Conservation (phyloP, 73 alveolate genomes). For the Uronychia setigera region DNA sequence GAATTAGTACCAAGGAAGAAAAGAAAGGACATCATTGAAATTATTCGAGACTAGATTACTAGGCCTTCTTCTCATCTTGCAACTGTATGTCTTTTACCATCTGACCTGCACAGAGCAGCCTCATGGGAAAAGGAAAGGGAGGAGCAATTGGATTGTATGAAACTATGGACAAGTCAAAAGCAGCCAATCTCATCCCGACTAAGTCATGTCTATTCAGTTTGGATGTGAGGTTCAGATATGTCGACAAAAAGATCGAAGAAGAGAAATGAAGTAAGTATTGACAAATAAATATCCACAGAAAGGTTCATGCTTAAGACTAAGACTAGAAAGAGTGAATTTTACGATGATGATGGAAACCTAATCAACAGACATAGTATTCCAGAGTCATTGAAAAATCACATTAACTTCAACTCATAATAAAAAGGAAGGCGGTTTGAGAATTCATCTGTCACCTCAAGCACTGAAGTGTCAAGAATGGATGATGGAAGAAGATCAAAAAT, state of each 20-base stretch:
- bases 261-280: constrained; percentile 22
- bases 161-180: not conserved
- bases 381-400: not conserved
- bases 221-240: constrained; percentile 52
- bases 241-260: constrained; percentile 47
- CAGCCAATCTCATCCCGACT: constrained; percentile 33
- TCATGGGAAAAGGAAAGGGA: not conserved
- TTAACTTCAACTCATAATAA: not conserved
- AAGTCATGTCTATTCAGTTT: constrained; percentile 45
- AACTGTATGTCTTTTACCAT: not conserved
- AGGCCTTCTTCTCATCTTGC: not conserved
- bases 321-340: not conserved
- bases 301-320: not conserved
- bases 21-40: not conserved
- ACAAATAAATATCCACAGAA: not conserved
- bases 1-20: not conserved
- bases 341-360: not conserved
- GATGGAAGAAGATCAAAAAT: no score
- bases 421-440: not conserved
- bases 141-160: not conserved
- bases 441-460: no score
- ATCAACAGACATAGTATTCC: constrained; percentile 6
- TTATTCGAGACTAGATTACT: not conserved
- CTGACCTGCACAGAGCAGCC: not conserved
- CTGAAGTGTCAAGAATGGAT: no score